phyloP scores from a whole-genome alignment of 139 green algal genomes.

The Dunaliella sp. region DNA sequence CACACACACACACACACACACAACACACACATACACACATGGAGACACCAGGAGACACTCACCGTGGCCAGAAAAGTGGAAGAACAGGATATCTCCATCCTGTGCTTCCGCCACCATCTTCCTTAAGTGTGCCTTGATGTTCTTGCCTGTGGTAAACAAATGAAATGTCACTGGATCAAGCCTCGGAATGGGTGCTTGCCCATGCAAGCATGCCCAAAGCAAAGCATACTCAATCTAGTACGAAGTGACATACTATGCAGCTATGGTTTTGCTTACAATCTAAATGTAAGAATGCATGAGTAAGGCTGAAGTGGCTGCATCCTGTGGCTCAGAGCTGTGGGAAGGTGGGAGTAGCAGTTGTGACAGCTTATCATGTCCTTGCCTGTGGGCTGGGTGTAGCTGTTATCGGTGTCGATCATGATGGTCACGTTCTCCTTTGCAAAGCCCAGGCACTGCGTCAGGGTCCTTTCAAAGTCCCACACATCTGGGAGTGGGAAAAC shows the following conservation, averaged over 20 bases:
- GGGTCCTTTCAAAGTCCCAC: not conserved
- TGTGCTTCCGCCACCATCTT: not conserved
- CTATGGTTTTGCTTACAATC: too few relatives aligned
- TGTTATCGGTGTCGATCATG: conserved; percentile 58
- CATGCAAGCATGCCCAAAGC: too few relatives aligned
- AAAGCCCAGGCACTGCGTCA: not conserved
- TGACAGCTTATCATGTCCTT: too few relatives aligned
- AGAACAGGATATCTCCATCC: conserved; percentile 60
- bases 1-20: not conserved
- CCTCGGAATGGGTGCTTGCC: too few relatives aligned
- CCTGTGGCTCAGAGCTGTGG: too few relatives aligned
- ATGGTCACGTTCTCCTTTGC: conserved; percentile 36
- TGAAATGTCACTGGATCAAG: too few relatives aligned
- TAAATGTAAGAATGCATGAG: too few relatives aligned
- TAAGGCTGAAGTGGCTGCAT: too few relatives aligned
- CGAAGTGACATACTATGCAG: too few relatives aligned
- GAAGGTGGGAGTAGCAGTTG: too few relatives aligned
- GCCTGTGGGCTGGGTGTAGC: conserved; percentile 53
- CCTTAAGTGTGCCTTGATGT: conserved; percentile 59
- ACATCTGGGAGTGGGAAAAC: not conserved
- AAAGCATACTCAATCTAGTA: too few relatives aligned
- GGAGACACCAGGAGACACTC: too few relatives aligned
- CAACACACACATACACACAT: not conserved
- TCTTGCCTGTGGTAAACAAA: conserved; percentile 49
- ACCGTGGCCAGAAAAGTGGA: conserved; percentile 76